These are phyloP conservation scores for Zasmidium angulare DNA, from an alignment of 2,329 filamentous ascomycete species.

Conservation along the genomic window DNA sequence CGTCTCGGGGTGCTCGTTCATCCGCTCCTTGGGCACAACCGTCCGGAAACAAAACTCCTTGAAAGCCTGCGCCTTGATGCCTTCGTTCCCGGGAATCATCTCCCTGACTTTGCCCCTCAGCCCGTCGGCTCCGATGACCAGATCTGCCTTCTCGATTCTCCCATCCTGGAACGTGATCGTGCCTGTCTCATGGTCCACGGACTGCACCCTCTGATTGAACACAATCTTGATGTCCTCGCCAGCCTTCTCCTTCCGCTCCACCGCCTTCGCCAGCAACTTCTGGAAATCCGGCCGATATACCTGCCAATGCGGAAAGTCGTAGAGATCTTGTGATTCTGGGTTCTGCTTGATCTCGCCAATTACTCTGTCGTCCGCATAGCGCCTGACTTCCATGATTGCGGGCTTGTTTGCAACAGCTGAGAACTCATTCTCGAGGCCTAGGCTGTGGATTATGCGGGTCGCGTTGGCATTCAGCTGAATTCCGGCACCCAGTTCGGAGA, in stretches of 20 bases:
- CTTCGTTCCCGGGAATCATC: neutral
- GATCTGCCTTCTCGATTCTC: slow-evolving; percentile 1
- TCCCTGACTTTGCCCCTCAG: neutral
- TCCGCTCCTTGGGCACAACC: slow-evolving; percentile 7
- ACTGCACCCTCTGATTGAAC: slow-evolving; percentile 2
- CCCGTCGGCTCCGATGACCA: slow-evolving; percentile 17
- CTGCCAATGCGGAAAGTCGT: slow-evolving; percentile 9
- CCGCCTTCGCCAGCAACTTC: slow-evolving; percentile 3
- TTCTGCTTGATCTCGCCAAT: slow-evolving; percentile 15
- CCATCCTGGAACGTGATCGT: slow-evolving; percentile 6
- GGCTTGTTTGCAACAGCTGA: slow-evolving; percentile 4
- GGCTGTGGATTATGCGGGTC: slow-evolving; percentile 2
- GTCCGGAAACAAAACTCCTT: slow-evolving; percentile 13
- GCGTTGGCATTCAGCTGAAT: slow-evolving; percentile 13
- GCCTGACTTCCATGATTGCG: slow-evolving; percentile 3
- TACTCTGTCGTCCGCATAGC: slow-evolving; percentile 2
- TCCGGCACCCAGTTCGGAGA: slow-evolving; percentile 33
- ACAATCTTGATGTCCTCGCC: neutral
- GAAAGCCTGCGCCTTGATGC: slow-evolving; percentile 4
- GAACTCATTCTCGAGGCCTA: neutral
- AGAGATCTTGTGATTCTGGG: slow-evolving; percentile 6
- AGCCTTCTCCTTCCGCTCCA: neutral
- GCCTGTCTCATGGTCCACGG: slow-evolving; percentile 4
- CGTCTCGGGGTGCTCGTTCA: slow-evolving; percentile 8
- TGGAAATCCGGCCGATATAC: slow-evolving; percentile 7